These are phyloP conservation scores for Chlorella sp. DNA, from an alignment of 139 green algal species.

Conservation along the genomic window DNA sequence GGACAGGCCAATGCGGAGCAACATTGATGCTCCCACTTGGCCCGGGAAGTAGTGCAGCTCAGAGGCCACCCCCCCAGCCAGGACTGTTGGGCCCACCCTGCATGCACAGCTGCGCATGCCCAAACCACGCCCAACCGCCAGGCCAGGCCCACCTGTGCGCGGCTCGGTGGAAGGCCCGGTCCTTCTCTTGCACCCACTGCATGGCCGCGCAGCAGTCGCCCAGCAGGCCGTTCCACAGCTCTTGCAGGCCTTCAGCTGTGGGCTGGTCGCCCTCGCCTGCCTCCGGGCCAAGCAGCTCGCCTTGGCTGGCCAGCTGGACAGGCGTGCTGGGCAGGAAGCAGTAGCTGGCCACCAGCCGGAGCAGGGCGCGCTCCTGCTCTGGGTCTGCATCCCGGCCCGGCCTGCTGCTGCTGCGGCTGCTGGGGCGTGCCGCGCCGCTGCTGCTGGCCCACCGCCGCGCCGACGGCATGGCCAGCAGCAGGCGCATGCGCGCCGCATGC, in stretches of 20 bases:
- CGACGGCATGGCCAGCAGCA: conserved; percentile 26
- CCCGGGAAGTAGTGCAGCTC: too few relatives aligned
- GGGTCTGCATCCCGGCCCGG: not conserved
- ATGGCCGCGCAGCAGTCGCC: conserved; percentile 23
- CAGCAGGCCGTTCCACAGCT: not conserved
- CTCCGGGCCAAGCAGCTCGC: too few relatives aligned
- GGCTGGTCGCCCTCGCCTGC: not conserved
- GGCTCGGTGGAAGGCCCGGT: conserved; percentile 5
- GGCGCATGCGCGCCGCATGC: conserved; percentile 12
- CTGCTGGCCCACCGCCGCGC: not conserved
- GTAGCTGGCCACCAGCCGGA: conserved; percentile 5
- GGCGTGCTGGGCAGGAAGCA: conserved; percentile 23
- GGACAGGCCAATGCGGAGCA: too few relatives aligned
- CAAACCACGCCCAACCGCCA: not conserved
- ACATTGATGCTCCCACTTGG: too few relatives aligned
- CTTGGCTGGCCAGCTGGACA: not conserved
- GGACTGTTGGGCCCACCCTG: not conserved
- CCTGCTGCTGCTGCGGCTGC: not conserved
- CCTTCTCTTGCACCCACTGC: conserved; percentile 15
- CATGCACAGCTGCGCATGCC: not conserved
- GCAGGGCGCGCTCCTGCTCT: not conserved
- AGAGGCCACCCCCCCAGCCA: too few relatives aligned
- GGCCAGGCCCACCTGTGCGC: not conserved
- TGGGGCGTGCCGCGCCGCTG: not conserved
- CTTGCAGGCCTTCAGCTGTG: not conserved